These are phyloP conservation scores for Fabrea salina DNA, from an alignment of 169 alveolate species.

Conservation along the genomic window DNA sequence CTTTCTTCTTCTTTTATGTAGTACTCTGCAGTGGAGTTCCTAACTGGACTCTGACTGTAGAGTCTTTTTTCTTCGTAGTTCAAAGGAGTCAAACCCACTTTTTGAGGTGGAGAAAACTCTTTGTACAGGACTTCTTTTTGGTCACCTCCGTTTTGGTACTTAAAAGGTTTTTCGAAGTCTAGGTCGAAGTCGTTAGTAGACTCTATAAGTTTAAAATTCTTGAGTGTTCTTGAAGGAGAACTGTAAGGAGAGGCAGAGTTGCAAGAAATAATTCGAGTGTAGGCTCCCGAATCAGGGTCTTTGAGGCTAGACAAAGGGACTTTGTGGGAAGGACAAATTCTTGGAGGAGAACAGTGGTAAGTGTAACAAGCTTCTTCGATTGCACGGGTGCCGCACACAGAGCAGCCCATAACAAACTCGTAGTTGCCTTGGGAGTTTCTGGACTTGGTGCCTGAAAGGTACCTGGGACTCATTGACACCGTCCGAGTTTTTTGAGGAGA, in stretches of 20 bases:
- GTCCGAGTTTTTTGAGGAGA: background rate
- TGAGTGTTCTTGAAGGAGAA: background rate
- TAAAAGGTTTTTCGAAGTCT: background rate
- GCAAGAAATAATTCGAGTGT: background rate
- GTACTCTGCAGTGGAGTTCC: background rate
- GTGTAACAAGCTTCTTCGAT: slow-evolving; percentile 6
- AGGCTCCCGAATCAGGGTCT: slow-evolving; percentile 32
- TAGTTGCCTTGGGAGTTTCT: background rate
- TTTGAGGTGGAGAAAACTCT: slow-evolving; percentile 16
- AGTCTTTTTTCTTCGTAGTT: background rate
- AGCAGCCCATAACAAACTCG: slow-evolving; percentile 1
- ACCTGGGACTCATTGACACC: background rate
- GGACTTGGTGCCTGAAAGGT: background rate
- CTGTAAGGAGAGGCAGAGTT: background rate
- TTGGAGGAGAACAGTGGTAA: background rate
- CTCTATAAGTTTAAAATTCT: background rate
- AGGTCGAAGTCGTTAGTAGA: background rate
- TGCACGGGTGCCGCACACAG: slow-evolving; percentile 24
- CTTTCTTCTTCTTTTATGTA: background rate
- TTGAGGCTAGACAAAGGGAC: background rate
- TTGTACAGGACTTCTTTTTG: background rate
- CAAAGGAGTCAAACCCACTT: background rate
- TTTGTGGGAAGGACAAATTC: background rate
- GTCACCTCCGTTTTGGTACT: background rate
- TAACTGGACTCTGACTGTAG: too few species aligned